Evolutionary conservation across 1,139 yeast genomes (phyloP).

Genomic region (Hemisphaericaspora xylanilytica): DNA sequence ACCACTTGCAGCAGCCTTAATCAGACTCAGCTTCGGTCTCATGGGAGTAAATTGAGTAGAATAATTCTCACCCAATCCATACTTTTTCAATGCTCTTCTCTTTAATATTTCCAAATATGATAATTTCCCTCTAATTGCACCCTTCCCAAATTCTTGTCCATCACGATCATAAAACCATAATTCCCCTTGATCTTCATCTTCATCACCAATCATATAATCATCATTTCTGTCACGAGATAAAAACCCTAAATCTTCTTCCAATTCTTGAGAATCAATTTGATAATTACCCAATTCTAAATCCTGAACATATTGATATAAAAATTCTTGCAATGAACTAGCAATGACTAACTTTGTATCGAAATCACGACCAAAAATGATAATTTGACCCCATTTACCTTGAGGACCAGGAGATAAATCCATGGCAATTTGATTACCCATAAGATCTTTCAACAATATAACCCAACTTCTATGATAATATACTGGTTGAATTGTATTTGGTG

Average conservation of each 20-base stretch:
- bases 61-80: slow-evolving; percentile 39
- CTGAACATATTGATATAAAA: slow-evolving; percentile 44
- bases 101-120: slow-evolving; percentile 54
- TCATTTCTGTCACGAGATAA: slow-evolving; percentile 39
- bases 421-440: slow-evolving; percentile 60
- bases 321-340: slow-evolving; percentile 56
- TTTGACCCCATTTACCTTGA: slow-evolving; percentile 59
- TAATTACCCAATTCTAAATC: slow-evolving; percentile 57
- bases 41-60: slow-evolving; percentile 44
- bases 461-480: slow-evolving; percentile 57
- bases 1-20: too few species aligned
- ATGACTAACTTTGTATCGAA: slow-evolving; percentile 60
- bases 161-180: slow-evolving; percentile 34
- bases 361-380: slow-evolving; percentile 63
- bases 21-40: too few species aligned
- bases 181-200: slow-evolving; percentile 48
- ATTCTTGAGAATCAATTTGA: slow-evolving; percentile 46
- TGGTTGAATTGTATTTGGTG: slow-evolving; percentile 56
- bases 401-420: slow-evolving; percentile 64
- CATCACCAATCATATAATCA: slow-evolving; percentile 49
- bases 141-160: slow-evolving; percentile 34
- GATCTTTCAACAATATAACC: slow-evolving; percentile 60
- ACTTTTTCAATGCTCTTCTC: slow-evolving; percentile 45
- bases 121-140: slow-evolving; percentile 33
- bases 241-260: slow-evolving; percentile 30